Conservation (phyloP, 2,329 filamentous ascomycete species). For the Claviceps lovelessii region DNA sequence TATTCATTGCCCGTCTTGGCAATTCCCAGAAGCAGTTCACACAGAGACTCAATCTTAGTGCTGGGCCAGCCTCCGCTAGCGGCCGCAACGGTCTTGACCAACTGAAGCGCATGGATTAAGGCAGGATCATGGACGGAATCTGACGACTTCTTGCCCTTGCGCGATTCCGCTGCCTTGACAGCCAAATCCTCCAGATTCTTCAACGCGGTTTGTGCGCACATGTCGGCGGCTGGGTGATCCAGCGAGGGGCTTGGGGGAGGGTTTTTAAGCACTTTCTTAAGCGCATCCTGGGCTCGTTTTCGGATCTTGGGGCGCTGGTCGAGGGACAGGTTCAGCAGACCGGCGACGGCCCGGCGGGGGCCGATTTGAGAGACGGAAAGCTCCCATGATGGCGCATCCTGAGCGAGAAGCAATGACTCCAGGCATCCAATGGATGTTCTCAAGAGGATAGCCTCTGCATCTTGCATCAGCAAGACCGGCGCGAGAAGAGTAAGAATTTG, state of each 20-base stretch:
- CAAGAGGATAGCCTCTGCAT: slow-evolving; percentile 76
- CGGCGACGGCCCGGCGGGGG: slow-evolving; percentile 74
- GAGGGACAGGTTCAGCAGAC: slow-evolving; percentile 68
- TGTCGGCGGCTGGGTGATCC: slow-evolving; percentile 88
- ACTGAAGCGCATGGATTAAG: slow-evolving; percentile 79
- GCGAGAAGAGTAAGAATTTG: slow-evolving; percentile 81
- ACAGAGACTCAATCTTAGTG: slow-evolving; percentile 84
- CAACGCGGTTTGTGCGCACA: slow-evolving; percentile 87
- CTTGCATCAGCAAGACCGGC: slow-evolving; percentile 63
- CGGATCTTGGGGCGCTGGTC: slow-evolving; percentile 87
- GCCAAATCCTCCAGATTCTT: slow-evolving; percentile 65
- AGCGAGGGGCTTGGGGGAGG: slow-evolving; percentile 83
- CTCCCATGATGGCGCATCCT: slow-evolving; percentile 80
- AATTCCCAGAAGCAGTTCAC: slow-evolving; percentile 77
- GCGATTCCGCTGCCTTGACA: slow-evolving; percentile 43
- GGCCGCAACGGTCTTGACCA: slow-evolving; percentile 77
- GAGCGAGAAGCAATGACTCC: slow-evolving; percentile 78
- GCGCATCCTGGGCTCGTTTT: slow-evolving; percentile 80
- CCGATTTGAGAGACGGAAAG: slow-evolving; percentile 70
- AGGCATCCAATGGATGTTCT: slow-evolving; percentile 83
- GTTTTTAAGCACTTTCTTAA: slow-evolving; percentile 68
- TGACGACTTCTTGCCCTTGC: slow-evolving; percentile 48
- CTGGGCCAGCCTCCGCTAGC: slow-evolving; percentile 91
- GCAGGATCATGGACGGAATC: slow-evolving; percentile 58
- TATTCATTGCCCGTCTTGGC: slow-evolving; percentile 86